Conservation (phyloP, 306 rosid species). For the Oxytropis ochrocephala region DNA sequence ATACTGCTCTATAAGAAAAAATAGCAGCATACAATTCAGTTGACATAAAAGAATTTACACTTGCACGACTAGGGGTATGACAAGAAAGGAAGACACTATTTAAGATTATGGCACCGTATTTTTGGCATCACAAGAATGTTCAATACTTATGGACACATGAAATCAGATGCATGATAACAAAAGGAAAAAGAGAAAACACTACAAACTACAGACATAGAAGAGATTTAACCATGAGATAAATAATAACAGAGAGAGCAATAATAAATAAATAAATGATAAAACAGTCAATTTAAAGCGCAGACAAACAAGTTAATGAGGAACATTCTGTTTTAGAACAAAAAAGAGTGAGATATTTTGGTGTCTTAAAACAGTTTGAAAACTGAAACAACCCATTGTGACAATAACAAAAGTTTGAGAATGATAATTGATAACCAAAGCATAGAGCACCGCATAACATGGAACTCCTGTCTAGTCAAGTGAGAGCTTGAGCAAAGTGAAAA, state of each 20-base stretch:
- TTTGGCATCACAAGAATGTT: background rate
- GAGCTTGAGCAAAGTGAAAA: background rate
- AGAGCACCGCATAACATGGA: background rate
- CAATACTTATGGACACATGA: background rate
- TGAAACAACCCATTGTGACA: background rate
- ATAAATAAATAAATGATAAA: background rate
- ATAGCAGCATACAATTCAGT: background rate
- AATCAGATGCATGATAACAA: background rate
- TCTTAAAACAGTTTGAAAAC: background rate
- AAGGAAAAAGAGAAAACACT: background rate
- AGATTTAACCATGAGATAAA: background rate
- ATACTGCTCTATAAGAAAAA: background rate
- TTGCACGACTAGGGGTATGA: background rate
- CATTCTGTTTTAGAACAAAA: background rate
- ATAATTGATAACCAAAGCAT: background rate
- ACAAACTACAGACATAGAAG: background rate
- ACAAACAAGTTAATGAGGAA: background rate
- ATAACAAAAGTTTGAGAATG: background rate
- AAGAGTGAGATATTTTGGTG: background rate
- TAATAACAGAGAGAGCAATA: background rate
- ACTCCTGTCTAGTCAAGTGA: background rate
- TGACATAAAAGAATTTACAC: background rate
- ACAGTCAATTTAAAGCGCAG: background rate
- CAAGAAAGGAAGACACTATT: background rate
- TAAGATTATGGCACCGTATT: background rate